Base-by-base conservation (phyloP, 2,329 filamentous ascomycete species). In the Ophiostoma tasmaniense region DNA sequence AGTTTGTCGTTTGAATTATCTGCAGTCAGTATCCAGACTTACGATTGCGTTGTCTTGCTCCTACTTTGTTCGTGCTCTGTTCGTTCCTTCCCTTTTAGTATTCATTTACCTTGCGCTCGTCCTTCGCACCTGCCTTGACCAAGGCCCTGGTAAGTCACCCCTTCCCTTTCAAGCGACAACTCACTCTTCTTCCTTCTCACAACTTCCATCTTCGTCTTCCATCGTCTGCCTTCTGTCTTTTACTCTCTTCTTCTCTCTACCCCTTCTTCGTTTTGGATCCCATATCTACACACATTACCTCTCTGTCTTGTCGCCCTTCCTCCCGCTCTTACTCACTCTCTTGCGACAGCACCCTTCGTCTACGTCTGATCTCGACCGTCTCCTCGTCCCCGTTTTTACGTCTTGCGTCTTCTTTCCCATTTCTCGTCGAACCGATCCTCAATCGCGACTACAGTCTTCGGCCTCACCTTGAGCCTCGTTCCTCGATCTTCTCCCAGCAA, bases 61-160 rank as follows among this genome's bases (percentile, higher is more conserved):
- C 59, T 64, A 55, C 66, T 33, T 33, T 70, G 59, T 35, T 35
- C 28, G 14, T 33, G 30, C 17, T 30, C 30, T n/a, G 30, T 35
- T 64, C 10, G 30, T 37, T 64, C 61, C 61, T 64, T 64, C 33
- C n/a, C 30, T 64, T 52, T 13, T n/a, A 37, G 20, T 4, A 22
- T 1, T 37, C 20, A 22, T 14, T 37, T 10, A 64, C 61, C 61
- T 64, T 64, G 30, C 33, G 61, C 33, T 61, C 55, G 55, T 30
- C 61, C 61, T 64, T 64, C 33, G 61, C 61, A 64, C 61, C 61
- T 64, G 61, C 61, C 30, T 64, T 64, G 17, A 22, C 7, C 35
- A 37, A 37, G 59, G 61, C 61, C 61, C 61, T 35, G 8, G 30
- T 37, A 64, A 20, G 61, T 17, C 33, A 35, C 61, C 30, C 61